These are phyloP conservation scores for Phascolomyces articulosus DNA, from an alignment of 371 early-diverging fungal genomes.

Conservation along the genomic window DNA sequence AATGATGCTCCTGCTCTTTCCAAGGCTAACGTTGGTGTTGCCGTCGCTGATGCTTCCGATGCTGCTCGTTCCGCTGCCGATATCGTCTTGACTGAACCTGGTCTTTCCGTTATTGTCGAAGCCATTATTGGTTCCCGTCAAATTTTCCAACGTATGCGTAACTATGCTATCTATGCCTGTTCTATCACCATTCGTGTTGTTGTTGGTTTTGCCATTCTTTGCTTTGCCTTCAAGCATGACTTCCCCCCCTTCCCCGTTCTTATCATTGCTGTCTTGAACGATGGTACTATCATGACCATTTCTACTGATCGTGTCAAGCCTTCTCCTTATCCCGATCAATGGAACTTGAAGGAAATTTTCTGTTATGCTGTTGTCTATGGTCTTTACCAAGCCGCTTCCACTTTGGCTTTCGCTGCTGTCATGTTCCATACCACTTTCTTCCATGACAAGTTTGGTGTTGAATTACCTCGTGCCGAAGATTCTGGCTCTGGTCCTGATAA, in stretches of 20 bases:
- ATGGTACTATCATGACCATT: slow-evolving; percentile 68
- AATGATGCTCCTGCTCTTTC: slow-evolving; percentile 97
- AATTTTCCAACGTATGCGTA: slow-evolving; percentile 76
- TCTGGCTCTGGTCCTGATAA: not conserved
- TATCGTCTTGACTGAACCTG: slow-evolving; percentile 79
- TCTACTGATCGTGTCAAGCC: slow-evolving; percentile 62
- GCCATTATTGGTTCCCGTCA: slow-evolving; percentile 67
- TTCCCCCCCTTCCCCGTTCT: slow-evolving; percentile 70
- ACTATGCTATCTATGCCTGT: slow-evolving; percentile 65
- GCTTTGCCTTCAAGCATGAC: slow-evolving; percentile 59
- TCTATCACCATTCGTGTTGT: slow-evolving; percentile 69
- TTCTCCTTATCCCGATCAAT: slow-evolving; percentile 59
- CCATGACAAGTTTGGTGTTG: slow-evolving; percentile 38
- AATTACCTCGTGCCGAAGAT: slow-evolving; percentile 4
- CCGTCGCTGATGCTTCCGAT: slow-evolving; percentile 81
- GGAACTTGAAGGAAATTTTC: slow-evolving; percentile 64
- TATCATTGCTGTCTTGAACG: slow-evolving; percentile 65
- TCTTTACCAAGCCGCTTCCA: slow-evolving; percentile 58
- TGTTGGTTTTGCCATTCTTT: slow-evolving; percentile 60
- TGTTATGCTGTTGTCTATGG: slow-evolving; percentile 58
- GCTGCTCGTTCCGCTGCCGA: slow-evolving; percentile 80
- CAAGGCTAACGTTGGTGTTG: slow-evolving; percentile 83
- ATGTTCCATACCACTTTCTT: slow-evolving; percentile 51
- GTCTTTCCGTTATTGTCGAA: slow-evolving; percentile 75
- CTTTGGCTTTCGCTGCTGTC: slow-evolving; percentile 56